Conservation (phyloP, 2,329 filamentous ascomycete species). For the Calonectria pauciramosa region DNA sequence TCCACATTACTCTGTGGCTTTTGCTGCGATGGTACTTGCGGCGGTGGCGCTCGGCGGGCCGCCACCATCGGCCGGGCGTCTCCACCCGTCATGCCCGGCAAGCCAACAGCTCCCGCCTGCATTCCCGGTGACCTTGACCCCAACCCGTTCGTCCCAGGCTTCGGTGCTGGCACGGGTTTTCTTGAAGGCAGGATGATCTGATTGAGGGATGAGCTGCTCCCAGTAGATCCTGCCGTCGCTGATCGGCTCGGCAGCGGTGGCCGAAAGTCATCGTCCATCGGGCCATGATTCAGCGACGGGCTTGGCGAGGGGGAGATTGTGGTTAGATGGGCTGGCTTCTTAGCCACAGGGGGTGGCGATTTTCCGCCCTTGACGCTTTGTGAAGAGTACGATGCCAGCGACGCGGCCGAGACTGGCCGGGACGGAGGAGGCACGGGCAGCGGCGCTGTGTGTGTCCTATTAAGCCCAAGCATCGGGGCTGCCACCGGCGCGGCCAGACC, state of each 20-base stretch:
- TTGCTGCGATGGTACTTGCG: slow-evolving; percentile 38
- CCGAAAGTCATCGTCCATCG: slow-evolving; percentile 43
- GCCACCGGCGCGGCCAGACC: slow-evolving; percentile 30
- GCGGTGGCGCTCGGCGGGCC: slow-evolving; percentile 38
- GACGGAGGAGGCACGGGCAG: slow-evolving; percentile 41
- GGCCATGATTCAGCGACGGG: slow-evolving; percentile 35
- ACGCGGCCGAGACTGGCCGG: slow-evolving; percentile 52
- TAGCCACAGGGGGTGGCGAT: slow-evolving; percentile 70
- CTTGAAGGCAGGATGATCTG: slow-evolving; percentile 32
- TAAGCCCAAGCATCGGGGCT: slow-evolving; percentile 34
- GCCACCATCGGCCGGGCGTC: slow-evolving; percentile 31
- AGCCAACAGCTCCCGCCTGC: slow-evolving; percentile 33
- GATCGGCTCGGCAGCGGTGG: slow-evolving; percentile 43
- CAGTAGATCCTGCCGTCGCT: slow-evolving; percentile 33
- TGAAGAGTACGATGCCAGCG: slow-evolving; percentile 51
- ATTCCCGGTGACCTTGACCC: slow-evolving; percentile 33
- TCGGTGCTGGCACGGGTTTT: slow-evolving; percentile 45
- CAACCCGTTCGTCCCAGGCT: slow-evolving; percentile 38
- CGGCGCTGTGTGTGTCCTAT: slow-evolving; percentile 45
- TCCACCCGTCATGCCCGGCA: slow-evolving; percentile 38
- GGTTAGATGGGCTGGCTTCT: slow-evolving; percentile 71
- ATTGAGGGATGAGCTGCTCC: slow-evolving; percentile 28
- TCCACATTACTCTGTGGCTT: slow-evolving; percentile 49
- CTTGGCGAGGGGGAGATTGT: slow-evolving; percentile 45
- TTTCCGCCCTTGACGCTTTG: slow-evolving; percentile 52